Base-by-base conservation (phyloP, 2,329 filamentous ascomycete species). In the Claviceps sp. region DNA sequence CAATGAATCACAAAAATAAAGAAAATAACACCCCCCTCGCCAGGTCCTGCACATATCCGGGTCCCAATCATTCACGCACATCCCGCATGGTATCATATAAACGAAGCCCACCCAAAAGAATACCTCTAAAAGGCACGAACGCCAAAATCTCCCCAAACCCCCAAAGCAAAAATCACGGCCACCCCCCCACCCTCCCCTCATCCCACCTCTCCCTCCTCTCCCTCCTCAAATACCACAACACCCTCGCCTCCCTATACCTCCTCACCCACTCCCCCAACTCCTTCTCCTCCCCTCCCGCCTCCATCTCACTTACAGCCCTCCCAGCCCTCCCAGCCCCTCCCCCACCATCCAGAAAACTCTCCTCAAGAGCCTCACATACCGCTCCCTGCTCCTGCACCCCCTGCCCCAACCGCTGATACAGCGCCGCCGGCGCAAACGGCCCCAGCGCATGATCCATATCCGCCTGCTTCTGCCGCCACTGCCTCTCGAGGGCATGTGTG, bases 161-260 rank as follows among this genome's bases (percentile, higher is more conserved):
- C 30, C 30, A 34, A 11, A 34, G 30, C 4, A 34, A 34, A n/a
- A n/a, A 24, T 81, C 72, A 91, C 62, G 91, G 79, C 93, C 93
- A 97, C 1, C 93, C 93, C 11, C 91, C 91, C 37, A 97, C 91
- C 58, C 91, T 77, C 24, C 91, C 89, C 69, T 97, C 91, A 65
- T 97, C 93, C 93, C 93, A 97, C 60, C 93, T 78, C 61, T 89
- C 86, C 67, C 90, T 95, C 58, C 88, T 79, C 72, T 97, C 93
- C 62, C 84, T 82, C 53, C 93, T 77, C 51, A 90, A 72, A 62
- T 93, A 94, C 55, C 84, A 84, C 53, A 85, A 71, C 59, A 86
- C 85, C 63, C 84, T 86, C 9, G 86, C 86, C 59, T 91, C 89
- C 59, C 88, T 77, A 57, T 95, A 86, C 60, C 85, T 73, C 61